Percentiles rank a stretch among this genome's conserved stretches.
Evolutionary conservation across 2,329 filamentous ascomycete genomes (phyloP).

Genomic region (Blastomyces gilchristii): DNA sequence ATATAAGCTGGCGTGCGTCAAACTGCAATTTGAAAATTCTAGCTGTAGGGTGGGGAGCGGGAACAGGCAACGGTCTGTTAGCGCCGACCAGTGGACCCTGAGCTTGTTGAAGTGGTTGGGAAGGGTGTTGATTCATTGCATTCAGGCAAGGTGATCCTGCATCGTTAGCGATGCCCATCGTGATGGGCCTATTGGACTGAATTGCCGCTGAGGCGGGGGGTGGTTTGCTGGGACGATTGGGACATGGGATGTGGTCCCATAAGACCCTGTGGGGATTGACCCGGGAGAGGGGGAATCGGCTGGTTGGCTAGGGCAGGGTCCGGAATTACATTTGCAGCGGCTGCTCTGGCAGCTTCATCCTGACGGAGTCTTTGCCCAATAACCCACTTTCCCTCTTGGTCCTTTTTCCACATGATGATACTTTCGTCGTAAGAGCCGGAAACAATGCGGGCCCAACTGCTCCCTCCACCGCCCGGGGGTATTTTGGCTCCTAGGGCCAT

Average conservation of each 20-base stretch:
- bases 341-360: constrained; percentile 37
- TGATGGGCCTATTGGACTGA: constrained; percentile 14
- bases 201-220: constrained; percentile 24
- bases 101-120: not conserved
- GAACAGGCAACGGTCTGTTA: constrained; percentile 25
- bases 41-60: constrained; percentile 34
- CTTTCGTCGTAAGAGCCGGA: constrained; percentile 94
- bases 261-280: not conserved
- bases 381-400: constrained; percentile 75
- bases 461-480: constrained; percentile 81
- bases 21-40: constrained; percentile 96
- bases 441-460: constrained; percentile 85
- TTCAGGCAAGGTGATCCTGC: not conserved
- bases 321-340: constrained; percentile 14
- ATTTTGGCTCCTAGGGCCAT: constrained; percentile 69
- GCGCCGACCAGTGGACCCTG: constrained; percentile 14
- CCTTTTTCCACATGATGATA: constrained; percentile 88
- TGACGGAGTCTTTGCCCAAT: constrained; percentile 65
- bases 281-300: constrained; percentile 19
- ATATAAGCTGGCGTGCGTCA: constrained; percentile 84
- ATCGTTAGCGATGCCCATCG: not conserved
- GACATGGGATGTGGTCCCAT: constrained; percentile 1
- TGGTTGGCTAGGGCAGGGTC: constrained; percentile 11
- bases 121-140: not conserved
- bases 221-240: constrained; percentile 7